Evolutionary conservation across 768 basidiomycete genomes (phyloP), one percentile per base, ranked within the genome.

Genomic region (Suillus subalutaceus): DNA sequence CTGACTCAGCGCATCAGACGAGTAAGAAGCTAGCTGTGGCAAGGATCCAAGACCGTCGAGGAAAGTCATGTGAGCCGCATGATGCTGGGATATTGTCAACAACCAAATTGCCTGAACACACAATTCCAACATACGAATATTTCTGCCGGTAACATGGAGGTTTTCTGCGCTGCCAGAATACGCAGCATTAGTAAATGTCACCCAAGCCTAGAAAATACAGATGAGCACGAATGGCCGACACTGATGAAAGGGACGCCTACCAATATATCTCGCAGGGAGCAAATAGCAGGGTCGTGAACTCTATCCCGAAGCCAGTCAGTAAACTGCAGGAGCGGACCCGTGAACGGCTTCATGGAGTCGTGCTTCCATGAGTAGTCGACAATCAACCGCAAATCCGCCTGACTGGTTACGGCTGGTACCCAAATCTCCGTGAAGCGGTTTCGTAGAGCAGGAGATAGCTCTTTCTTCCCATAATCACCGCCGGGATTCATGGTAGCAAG

Each of bases 401-500:
- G 83, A 66, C 88, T 83, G 65, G 92, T 88, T 38, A 98, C 86
- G 20, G 89, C 80, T 4, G 97, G 96, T 0, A 99, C 97, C 97
- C 97, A 99, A 40, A 99, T 97, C 76, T 99, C 97, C 4, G 97
- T 99, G 79, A 99, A 99, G 6, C 97, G 88, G 79, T 99, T 99
- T 23, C 97, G 88, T 46, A 99, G 82, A 0, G 97, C 97, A 40
- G 96, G 97, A 2, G 97, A 99, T 2, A 99, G 81, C 74, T 99
- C 97, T 75, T 99, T 99, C 83, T 99, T 99, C 30, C 97, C 97
- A 72, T 96, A 99, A 73, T 99, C 97, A 16, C 97, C 97, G 23
- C 97, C 97, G 0, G 97, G 97, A 75, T 99, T 99, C 97, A 99
- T 99, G 3, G 97, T 99, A 3, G 97, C 95, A 0, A 98, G 82